phyloP scores from a whole-genome alignment of 148 eudicot genomes.

The Simmondsia chinensis region DNA sequence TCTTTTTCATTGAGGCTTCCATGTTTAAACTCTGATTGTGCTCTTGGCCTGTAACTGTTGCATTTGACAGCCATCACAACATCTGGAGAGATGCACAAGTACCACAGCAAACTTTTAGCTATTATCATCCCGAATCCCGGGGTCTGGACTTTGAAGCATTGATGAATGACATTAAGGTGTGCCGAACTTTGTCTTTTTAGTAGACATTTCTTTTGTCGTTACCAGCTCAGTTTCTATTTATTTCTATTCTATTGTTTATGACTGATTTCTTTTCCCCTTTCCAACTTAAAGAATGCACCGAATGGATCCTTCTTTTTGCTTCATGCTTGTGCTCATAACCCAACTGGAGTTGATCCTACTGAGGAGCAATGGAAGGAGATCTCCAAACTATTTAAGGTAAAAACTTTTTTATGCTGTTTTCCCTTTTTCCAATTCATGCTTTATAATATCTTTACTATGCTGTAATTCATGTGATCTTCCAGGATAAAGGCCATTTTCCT shows the following conservation, averaged over 20 bases:
- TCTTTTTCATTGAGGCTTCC: too few relatives aligned
- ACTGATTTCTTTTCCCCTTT: neutral
- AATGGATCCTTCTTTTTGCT: conserved; percentile 90
- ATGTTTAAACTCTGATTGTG: too few relatives aligned
- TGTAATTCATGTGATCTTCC: conserved; percentile 11
- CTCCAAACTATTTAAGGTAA: conserved; percentile 73
- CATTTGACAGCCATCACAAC: conserved; percentile 77
- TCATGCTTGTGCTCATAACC: conserved; percentile 99
- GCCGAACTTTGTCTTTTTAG: neutral
- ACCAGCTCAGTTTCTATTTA: too few relatives aligned
- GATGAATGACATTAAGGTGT: conserved; percentile 88
- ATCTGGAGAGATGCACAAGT: conserved; percentile 95
- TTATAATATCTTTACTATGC: neutral
- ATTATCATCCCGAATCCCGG: conserved; percentile 78
- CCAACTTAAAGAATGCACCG: conserved; percentile 65
- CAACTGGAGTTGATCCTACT: conserved; percentile 98
- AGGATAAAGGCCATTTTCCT: conserved; percentile 92
- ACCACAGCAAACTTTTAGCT: conserved; percentile 59
- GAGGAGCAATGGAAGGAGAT: conserved; percentile 96
- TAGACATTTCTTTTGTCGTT: too few relatives aligned
- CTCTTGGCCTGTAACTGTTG: too few relatives aligned
- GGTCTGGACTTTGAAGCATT: conserved; percentile 77
- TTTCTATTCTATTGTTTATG: too few relatives aligned
- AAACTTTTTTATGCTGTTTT: neutral
- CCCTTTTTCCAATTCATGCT: neutral